Evolutionary conservation across 2,329 filamentous ascomycete genomes (phyloP).

Genomic region (Neofusicoccum parvum): DNA sequence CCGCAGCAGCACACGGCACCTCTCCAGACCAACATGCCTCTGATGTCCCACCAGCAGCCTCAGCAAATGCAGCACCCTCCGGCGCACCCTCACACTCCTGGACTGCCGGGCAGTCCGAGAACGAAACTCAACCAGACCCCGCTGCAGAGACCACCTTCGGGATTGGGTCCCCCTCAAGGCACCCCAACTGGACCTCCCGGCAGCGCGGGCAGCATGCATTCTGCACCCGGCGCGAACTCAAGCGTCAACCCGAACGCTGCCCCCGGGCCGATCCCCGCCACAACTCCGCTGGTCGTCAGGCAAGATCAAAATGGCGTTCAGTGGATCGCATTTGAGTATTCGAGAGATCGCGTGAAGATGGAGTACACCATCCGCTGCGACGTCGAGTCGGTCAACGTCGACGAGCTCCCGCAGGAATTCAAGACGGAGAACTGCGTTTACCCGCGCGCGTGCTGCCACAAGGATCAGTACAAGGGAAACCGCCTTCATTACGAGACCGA

Average conservation of each 20-base stretch:
- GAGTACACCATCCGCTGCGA: slow-evolving; percentile 98
- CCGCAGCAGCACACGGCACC: slow-evolving; percentile 53
- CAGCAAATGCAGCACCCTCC: slow-evolving; percentile 43
- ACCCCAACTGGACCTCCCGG: slow-evolving; percentile 44
- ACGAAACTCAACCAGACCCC: slow-evolving; percentile 50
- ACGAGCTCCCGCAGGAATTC: slow-evolving; percentile 82
- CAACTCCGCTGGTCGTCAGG: slow-evolving; percentile 88
- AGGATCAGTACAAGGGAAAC: slow-evolving; percentile 96
- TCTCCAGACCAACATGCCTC: slow-evolving; percentile 48
- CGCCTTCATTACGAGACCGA: slow-evolving; percentile 95
- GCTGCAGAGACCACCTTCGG: slow-evolving; percentile 61
- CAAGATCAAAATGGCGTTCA: slow-evolving; percentile 97
- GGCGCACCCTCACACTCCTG: slow-evolving; percentile 52
- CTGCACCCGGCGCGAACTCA: slow-evolving; percentile 38
- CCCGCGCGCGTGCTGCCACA: slow-evolving; percentile 88
- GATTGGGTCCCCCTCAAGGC: slow-evolving; percentile 43
- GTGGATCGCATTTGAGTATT: slow-evolving; percentile 99
- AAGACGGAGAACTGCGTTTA: slow-evolving; percentile 99
- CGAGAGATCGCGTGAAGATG: slow-evolving; percentile 96
- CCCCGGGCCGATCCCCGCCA: slow-evolving; percentile 93
- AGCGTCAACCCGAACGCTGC: slow-evolving; percentile 86
- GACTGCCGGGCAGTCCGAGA: slow-evolving; percentile 64
- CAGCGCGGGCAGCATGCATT: slow-evolving; percentile 45
- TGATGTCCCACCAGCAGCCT: slow-evolving; percentile 58
- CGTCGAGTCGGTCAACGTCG: slow-evolving; percentile 93